These are phyloP conservation scores for Grammothele lineata DNA, from an alignment of 768 basidiomycete genomes.

Conservation along the genomic window DNA sequence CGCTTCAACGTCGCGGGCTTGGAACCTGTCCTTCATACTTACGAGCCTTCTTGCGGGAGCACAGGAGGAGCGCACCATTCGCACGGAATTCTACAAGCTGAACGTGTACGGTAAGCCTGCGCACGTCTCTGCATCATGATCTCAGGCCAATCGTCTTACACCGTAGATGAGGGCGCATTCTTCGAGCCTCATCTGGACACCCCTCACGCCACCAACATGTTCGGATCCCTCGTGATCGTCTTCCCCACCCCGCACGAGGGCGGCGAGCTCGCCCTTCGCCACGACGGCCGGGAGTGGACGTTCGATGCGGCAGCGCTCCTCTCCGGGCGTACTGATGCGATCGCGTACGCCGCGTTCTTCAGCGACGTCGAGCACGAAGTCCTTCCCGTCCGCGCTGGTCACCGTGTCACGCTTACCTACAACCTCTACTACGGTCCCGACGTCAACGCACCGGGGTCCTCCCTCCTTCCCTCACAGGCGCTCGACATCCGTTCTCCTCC, in stretches of 20 bases:
- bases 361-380: constrained; percentile 46
- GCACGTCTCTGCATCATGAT: neutral
- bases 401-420: constrained; percentile 43
- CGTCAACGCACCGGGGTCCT: constrained; percentile 2
- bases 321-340: neutral
- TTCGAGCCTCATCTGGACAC: constrained; percentile 27
- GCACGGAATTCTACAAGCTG: constrained; percentile 39
- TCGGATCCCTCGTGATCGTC: constrained; percentile 48
- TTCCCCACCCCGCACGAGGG: constrained; percentile 45
- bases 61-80: constrained; percentile 16
- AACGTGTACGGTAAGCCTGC: constrained; percentile 38
- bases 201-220: constrained; percentile 20
- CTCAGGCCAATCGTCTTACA: neutral
- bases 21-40: constrained; percentile 26
- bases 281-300: constrained; percentile 6
- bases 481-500: neutral
- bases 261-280: constrained; percentile 34
- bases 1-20: constrained; percentile 26
- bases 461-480: neutral
- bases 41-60: neutral
- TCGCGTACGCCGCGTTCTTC: constrained; percentile 39
- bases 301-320: constrained; percentile 32
- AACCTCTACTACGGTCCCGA: constrained; percentile 30
- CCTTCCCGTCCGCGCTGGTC: constrained; percentile 34
- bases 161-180: constrained; percentile 20